Conservation (phyloP, 169 alveolate species). For the Plasmodium reichenowi region DNA sequence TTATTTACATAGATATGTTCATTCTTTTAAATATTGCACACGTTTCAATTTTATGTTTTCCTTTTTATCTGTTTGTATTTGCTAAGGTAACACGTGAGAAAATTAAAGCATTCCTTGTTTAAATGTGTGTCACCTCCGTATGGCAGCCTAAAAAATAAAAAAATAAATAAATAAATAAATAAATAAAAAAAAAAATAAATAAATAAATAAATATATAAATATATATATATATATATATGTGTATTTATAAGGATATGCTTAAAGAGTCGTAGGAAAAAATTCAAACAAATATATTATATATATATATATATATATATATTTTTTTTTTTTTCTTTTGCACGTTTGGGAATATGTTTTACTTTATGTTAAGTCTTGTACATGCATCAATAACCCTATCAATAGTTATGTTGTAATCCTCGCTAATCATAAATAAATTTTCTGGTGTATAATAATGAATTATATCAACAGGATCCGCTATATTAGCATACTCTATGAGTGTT, state of each 20-base stretch:
- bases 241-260: too few species aligned
- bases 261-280: too few species aligned
- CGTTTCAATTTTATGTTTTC: not conserved
- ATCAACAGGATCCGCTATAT: constrained; percentile 73
- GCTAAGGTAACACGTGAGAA: constrained; percentile 23
- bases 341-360: not conserved
- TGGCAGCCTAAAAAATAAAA: constrained; percentile 7
- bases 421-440: constrained; percentile 58
- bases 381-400: constrained; percentile 45
- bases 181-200: too few species aligned
- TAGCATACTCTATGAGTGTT: constrained; percentile 38
- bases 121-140: constrained; percentile 72
- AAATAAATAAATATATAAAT: not conserved
- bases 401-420: constrained; percentile 58
- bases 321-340: not conserved
- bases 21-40: not conserved
- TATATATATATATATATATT: too few species aligned
- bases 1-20: too few species aligned
- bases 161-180: too few species aligned
- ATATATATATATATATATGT: not conserved
- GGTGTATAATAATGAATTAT: constrained; percentile 57
- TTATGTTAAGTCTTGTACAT: constrained; percentile 36
- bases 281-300: too few species aligned
- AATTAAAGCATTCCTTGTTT: constrained; percentile 37
- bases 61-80: not conserved